phyloP scores from a whole-genome alignment of 202 grass and related monocot genomes.

The Dendrocalamus latiflorus region DNA sequence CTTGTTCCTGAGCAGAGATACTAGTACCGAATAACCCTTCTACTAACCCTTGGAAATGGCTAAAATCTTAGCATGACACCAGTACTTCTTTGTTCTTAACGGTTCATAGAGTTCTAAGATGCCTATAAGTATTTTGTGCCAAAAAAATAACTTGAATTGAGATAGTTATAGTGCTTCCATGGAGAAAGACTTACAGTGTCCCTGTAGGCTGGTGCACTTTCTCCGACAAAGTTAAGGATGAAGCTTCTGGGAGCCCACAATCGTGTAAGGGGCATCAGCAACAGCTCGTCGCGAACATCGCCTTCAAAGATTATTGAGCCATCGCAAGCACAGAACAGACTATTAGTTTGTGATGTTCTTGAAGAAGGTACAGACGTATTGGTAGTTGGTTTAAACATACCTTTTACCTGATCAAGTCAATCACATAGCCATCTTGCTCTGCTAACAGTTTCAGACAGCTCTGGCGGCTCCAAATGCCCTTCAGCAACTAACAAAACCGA shows the following conservation, averaged over 20 bases:
- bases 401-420: neutral
- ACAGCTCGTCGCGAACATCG: no score
- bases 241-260: no score
- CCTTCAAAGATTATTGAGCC: no score
- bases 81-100: neutral
- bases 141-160: conserved; percentile 5
- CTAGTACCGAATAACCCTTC: neutral
- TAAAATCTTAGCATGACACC: neutral
- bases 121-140: no score
- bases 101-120: neutral
- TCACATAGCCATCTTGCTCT: conserved; percentile 2
- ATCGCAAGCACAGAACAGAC: no score
- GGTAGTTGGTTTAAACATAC: neutral
- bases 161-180: no score
- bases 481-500: conserved; percentile 22
- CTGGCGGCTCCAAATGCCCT: conserved; percentile 39
- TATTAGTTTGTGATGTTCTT: no score
- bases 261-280: no score
- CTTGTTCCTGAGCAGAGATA: neutral
- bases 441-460: conserved; percentile 38
- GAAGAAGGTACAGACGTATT: conserved; percentile 50
- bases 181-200: no score
- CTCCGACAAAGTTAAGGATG: no score
- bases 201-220: no score
- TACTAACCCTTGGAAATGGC: neutral